Conservation (phyloP, 2,329 filamentous ascomycete species). For the Xylogone sp. region DNA sequence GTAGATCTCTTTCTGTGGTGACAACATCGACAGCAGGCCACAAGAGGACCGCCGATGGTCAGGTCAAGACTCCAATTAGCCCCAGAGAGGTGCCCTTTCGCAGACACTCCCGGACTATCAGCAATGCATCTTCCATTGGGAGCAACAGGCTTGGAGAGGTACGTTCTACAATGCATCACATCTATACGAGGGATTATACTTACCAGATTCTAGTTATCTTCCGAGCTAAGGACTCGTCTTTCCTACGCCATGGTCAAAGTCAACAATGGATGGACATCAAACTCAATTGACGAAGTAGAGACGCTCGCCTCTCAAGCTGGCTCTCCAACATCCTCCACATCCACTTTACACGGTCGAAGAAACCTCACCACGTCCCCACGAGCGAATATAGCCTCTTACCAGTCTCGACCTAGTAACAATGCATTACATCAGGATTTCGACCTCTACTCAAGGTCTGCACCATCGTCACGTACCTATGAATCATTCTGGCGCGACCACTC, state of each 20-base stretch:
- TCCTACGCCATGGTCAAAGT: slow-evolving; percentile 95
- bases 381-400: slow-evolving; percentile 34
- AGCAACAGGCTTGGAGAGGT: slow-evolving; percentile 76
- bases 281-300: slow-evolving; percentile 74
- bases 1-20: neutral
- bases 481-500: slow-evolving; percentile 41
- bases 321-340: slow-evolving; percentile 58
- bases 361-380: slow-evolving; percentile 53
- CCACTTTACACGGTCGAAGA: slow-evolving; percentile 49
- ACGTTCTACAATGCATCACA: slow-evolving; percentile 20
- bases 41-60: slow-evolving; percentile 76
- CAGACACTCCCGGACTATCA: slow-evolving; percentile 67
- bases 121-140: slow-evolving; percentile 54
- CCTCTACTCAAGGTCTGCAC: slow-evolving; percentile 27
- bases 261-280: slow-evolving; percentile 81
- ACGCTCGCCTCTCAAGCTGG: slow-evolving; percentile 65
- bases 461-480: slow-evolving; percentile 35
- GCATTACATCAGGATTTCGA: slow-evolving; percentile 25
- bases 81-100: slow-evolving; percentile 8
- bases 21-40: slow-evolving; percentile 37
- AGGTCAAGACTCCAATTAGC: slow-evolving; percentile 54
- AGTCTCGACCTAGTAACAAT: slow-evolving; percentile 15
- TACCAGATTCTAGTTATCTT: slow-evolving; percentile 23
- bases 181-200: too few species aligned
- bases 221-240: slow-evolving; percentile 76